Base-by-base conservation (phyloP, 2,329 filamentous ascomycete species). In the Colletotrichum tamarilloi region DNA sequence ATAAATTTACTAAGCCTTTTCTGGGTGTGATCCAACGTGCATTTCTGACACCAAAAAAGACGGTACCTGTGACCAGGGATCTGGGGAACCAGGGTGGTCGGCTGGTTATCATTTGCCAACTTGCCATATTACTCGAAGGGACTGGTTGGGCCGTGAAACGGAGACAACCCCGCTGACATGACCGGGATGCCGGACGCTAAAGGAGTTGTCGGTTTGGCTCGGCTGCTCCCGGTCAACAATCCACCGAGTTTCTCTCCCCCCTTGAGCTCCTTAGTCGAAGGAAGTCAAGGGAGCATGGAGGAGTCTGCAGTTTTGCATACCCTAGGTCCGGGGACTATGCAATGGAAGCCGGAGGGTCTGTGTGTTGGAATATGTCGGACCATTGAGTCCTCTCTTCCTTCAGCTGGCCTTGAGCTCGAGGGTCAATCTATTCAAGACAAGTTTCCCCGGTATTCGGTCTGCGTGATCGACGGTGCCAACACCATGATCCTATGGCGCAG, bases 191-290 rank as follows among this genome's bases (percentile, higher is more conserved):
- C 56, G 55, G 60, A 49, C 56, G 35, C 46, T 38, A 32, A 52
- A 16, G 49, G 35, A 62, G 64, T 32, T 42, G 57, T 58, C 57
- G 46, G 62, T 30, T 56, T 62, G 32, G 24, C 35, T 71, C 62
- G 62, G 71, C 67, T 58, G 67, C 71, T 71, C 56, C 67, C 67
- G 56, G 66, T 24, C 69, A 49, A 35, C 32, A 26, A 53, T 62
- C 19, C 55, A 42, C 26, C 56, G 24, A 53, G 26, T 55, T 42
- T 30, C 16, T 46, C 12, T 63, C 6, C 16, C 59, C 32, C 52
- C 19, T 49, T 49, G 42, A 19, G 19, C 42, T 7, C 42, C 19
- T 49, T 49, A 11, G 7, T 49, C 8, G 19, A 49, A 49, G 42
- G 19, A 30, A 49, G 16, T 49, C 19, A 11, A 49, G 8, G 42